Conservation (phyloP, 306 rosid species). For the Sindora glabra region DNA sequence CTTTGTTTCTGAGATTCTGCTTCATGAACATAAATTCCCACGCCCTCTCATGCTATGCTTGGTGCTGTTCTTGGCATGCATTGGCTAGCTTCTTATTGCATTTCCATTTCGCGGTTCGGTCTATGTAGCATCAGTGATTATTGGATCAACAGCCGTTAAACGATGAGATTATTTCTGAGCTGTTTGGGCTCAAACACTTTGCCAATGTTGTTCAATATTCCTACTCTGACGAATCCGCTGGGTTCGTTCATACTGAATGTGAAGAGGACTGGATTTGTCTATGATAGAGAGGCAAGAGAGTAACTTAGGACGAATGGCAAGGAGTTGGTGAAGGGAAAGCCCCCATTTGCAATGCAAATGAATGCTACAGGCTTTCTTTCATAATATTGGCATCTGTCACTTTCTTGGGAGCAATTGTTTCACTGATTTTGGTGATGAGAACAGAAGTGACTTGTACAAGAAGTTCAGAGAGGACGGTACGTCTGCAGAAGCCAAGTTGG, state of each 20-base stretch:
- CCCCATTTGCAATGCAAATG: constrained; percentile 22
- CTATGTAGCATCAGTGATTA: constrained; percentile 36
- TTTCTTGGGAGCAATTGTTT: constrained; percentile 24
- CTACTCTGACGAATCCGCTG: constrained; percentile 32
- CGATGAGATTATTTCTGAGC: constrained; percentile 46
- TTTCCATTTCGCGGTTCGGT: constrained; percentile 36
- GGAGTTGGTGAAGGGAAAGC: constrained; percentile 22
- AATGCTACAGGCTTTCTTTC: constrained; percentile 18
- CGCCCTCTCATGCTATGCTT: constrained; percentile 37
- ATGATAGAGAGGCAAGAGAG: constrained; percentile 13
- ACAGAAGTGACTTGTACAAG: constrained; percentile 27
- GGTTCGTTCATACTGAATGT: constrained; percentile 42
- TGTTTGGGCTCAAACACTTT: constrained; percentile 44
- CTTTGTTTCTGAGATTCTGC: constrained; percentile 33
- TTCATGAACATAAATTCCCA: constrained; percentile 27
- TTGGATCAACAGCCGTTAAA: constrained; percentile 42
- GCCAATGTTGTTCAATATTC: constrained; percentile 44
- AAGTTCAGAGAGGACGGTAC: constrained; percentile 19
- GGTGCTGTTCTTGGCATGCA: constrained; percentile 25
- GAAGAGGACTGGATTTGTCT: constrained; percentile 27
- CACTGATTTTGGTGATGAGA: constrained; percentile 26
- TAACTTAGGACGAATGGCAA: background rate
- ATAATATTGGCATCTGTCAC: constrained; percentile 22
- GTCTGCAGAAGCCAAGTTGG: background rate
- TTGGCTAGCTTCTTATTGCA: constrained; percentile 35